A percentile compares a stretch with the other conserved stretches of the same genome.
Evolutionary conservation across 1,284 basidiomycete species (phyloP).

Genomic region (Trichosporon sp.): DNA sequence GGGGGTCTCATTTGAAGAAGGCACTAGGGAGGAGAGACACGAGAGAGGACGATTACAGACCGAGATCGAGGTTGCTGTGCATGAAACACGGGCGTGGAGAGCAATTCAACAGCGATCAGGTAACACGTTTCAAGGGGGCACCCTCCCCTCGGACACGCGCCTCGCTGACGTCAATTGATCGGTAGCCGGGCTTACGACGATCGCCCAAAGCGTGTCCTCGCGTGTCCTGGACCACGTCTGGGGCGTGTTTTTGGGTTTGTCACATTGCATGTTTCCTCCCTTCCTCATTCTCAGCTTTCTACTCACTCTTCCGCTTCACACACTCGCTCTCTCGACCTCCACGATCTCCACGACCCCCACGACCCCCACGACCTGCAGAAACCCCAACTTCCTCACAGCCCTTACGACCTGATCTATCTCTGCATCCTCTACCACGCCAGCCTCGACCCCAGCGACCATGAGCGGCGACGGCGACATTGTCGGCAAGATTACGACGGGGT

Average conservation of each 20-base stretch:
- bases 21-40: neutral
- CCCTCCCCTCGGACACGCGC: neutral
- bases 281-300: neutral
- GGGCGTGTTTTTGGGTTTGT: neutral
- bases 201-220: neutral
- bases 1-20: too few relatives aligned
- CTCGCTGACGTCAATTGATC: neutral
- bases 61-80: neutral
- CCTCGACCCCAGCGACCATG: neutral
- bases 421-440: too few relatives aligned
- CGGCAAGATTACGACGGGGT: constrained; percentile 30
- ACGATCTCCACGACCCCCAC: neutral
- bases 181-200: neutral
- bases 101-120: neutral
- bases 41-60: neutral
- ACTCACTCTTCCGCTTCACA: neutral
- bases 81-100: neutral
- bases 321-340: neutral
- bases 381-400: neutral
- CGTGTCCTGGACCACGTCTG: too few relatives aligned
- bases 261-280: neutral
- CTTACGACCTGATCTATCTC: neutral
- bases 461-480: constrained; percentile 28
- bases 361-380: neutral
- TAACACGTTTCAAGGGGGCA: constrained; percentile 7